Evolutionary conservation across 2,329 filamentous ascomycete species (phyloP).

Genomic region (Amauroascus niger): DNA sequence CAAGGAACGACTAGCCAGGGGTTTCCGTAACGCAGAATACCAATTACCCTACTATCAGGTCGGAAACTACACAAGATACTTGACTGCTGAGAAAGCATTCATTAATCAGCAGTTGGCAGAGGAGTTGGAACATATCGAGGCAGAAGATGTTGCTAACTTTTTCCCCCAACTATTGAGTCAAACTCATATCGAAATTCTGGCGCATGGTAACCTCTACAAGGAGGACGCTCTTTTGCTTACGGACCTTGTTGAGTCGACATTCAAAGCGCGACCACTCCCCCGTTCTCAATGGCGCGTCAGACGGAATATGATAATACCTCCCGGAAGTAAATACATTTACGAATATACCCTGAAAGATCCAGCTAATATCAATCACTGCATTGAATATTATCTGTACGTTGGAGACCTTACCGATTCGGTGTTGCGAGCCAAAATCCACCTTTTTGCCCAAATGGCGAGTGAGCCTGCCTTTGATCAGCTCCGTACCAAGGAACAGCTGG

Average conservation of each 20-base stretch:
- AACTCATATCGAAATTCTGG: slow-evolving; percentile 76
- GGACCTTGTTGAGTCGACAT: slow-evolving; percentile 65
- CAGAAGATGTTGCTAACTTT: slow-evolving; percentile 65
- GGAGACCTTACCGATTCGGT: slow-evolving; percentile 59
- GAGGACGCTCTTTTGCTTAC: slow-evolving; percentile 83
- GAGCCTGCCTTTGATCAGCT: slow-evolving; percentile 93
- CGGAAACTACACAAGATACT: slow-evolving; percentile 68
- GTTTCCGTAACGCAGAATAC: slow-evolving; percentile 76
- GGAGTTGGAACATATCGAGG: slow-evolving; percentile 65
- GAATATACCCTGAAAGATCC: slow-evolving; percentile 72
- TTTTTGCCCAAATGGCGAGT: slow-evolving; percentile 82
- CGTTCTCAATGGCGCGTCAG: slow-evolving; percentile 68
- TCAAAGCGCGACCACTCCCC: slow-evolving; percentile 66
- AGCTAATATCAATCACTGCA: slow-evolving; percentile 79
- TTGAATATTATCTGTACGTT: slow-evolving; percentile 66
- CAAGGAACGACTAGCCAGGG: slow-evolving; percentile 70
- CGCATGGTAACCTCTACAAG: slow-evolving; percentile 88
- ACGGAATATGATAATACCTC: slow-evolving; percentile 66
- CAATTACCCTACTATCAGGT: slow-evolving; percentile 85
- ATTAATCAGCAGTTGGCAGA: slow-evolving; percentile 69
- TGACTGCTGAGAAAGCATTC: slow-evolving; percentile 66
- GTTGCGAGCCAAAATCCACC: slow-evolving; percentile 63
- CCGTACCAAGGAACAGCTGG: slow-evolving; percentile 91
- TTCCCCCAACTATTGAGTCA: slow-evolving; percentile 72
- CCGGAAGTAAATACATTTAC: slow-evolving; percentile 75